Base-by-base conservation (phyloP, 495 filamentous ascomycete species). In the Mytilinidion resinicola region DNA sequence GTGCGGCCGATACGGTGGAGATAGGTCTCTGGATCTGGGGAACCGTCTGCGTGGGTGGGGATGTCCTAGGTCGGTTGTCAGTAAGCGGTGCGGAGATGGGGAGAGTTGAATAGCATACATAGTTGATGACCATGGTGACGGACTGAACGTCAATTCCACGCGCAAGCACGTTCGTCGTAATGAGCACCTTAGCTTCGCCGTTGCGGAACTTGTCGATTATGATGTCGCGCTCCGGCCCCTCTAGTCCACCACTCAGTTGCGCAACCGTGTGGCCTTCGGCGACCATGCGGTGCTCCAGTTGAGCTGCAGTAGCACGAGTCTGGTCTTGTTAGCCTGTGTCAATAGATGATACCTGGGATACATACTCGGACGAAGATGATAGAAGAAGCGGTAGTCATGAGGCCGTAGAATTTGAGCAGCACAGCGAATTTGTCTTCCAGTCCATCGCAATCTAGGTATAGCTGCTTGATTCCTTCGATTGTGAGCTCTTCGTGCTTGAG, bases 1-100 rank as follows among this genome's bases (percentile, higher is more conserved):
- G 95, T 97, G 69, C 93, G 89, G 57, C 93, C 93, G 69, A 97
- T 97, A 72, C 93, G 88, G 80, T 99, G 93, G 41, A 99, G 87
- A 69, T 99, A 99, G 4, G 95, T 97, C 72, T 96, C 89, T 21
- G 80, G 80, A 66, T 99, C 93, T 2, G 90, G 83, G 37, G 74
- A 63, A 21, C 76, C 71, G 34, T 68, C 59, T 14, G 62, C 64
- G 5, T 61, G 55, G 51, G 80, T 78, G 17, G 84, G 83, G 34
- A 86, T 73, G 67, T 87, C 84, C 79, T 83, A 51, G 14, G 1
- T 49, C 46, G 7, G 6, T 30, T 30, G 25, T 30, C 6, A 30
- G 25, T 30, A 30, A 6, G 3, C 6, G 25, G 25, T 30, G 25
- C 25, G 25, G 25, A 30, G 6, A 30, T 30, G 25, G 6, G 6